Evolutionary conservation across 2,329 filamentous ascomycete species (phyloP), one percentile per base, ranked within the genome.

Genomic region (Chlorencoelia australis): DNA sequence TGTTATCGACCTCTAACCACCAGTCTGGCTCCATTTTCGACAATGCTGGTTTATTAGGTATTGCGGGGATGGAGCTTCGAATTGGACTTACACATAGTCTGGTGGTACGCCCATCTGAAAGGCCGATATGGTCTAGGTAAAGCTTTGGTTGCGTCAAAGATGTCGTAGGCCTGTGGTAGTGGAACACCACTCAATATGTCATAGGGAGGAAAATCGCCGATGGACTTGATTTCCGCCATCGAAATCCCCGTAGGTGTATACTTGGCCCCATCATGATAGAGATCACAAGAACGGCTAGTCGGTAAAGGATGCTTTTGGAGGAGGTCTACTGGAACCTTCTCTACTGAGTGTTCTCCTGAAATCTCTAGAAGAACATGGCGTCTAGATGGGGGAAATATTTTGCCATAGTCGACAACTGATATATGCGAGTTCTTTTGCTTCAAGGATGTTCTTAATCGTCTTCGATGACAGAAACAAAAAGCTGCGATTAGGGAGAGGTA

Each of bases 1-100:
- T 82, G 33, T 66, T 78, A 47, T 91, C 84, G 2, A 94, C 68
- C 59, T 94, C 86, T n/a, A 94, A 65, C 86, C 86, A 94, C 73
- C 80, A 94, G 54, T 93, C 79, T 0, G 76, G 64, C 43, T 94
- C 82, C 57, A 91, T 63, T 48, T 85, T 93, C 28, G 72, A 77
- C 7, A 89, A 64, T 2, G 84, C 83, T 91, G 41, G 2, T n/a
- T n/a, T n/a, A n/a, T n/a, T n/a, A n/a, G n/a, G n/a, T n/a, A n/a
- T n/a, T n/a, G n/a, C n/a, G n/a, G n/a, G n/a, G n/a, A n/a, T n/a
- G 19, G 8, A 22, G 9, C 14, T 17, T 11, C 13, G 16, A n/a
- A 30, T 10, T 11, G 20, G 10, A 67, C 79, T 49, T 71, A 89
- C 84, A 83, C 86, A 94, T 93, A 0, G 85, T 93, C 54, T 94